Conservation (phyloP, 495 filamentous ascomycete species). For the Penicillium simplicissimum region DNA sequence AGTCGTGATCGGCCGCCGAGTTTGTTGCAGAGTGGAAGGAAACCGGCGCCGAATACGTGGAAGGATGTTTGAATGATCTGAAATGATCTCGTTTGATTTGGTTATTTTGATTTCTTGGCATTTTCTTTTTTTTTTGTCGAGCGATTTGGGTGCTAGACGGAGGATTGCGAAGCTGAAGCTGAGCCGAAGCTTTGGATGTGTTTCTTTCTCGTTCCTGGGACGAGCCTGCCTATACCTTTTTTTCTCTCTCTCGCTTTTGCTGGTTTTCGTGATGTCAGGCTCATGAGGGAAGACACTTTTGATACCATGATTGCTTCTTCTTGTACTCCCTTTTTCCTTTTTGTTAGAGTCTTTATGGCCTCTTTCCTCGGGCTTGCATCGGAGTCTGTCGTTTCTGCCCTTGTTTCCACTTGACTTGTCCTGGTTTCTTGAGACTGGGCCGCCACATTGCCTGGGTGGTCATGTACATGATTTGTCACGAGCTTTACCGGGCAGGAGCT, state of each 20-base stretch:
- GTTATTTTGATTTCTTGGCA: neutral
- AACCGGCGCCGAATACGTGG: constrained; percentile 37
- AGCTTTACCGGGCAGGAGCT: no score
- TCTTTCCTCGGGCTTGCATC: neutral
- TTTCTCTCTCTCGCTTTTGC: neutral
- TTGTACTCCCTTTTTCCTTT: neutral
- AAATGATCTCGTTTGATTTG: constrained; percentile 19
- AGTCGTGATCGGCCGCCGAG: constrained; percentile 39
- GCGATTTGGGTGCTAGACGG: no score
- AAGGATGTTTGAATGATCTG: constrained; percentile 32
- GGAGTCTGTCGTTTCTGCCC: neutral
- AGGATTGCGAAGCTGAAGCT: no score
- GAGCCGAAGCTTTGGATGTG: no score
- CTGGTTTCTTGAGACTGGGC: neutral
- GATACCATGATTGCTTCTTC: constrained; percentile 19
- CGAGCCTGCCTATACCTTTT: no score
- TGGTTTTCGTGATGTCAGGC: neutral
- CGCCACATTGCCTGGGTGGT: neutral
- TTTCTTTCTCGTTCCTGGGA: no score
- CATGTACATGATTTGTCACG: neutral
- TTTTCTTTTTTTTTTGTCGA: neutral
- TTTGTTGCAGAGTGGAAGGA: constrained; percentile 46
- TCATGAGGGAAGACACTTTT: constrained; percentile 1
- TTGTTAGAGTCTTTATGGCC: neutral
- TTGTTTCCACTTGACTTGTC: neutral